Evolutionary conservation across 148 eudicot genomes (phyloP).

Genomic region (Euryodendron excelsum): DNA sequence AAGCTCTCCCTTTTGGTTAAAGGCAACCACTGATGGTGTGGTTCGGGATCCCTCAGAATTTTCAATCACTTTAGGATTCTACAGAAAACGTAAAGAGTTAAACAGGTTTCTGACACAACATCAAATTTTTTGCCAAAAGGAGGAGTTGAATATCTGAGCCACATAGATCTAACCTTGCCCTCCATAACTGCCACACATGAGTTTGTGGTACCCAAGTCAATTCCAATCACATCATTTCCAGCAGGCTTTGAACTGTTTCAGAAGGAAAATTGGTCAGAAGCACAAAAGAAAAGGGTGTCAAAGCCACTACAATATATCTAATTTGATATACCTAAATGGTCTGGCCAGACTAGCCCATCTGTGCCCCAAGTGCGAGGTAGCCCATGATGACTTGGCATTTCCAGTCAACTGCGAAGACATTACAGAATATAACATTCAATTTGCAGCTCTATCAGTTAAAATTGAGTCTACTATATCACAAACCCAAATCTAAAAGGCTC

Average conservation of each 20-base stretch:
- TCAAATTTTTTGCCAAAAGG: not conserved
- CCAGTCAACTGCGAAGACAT: conserved; percentile 52
- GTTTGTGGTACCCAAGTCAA: conserved; percentile 66
- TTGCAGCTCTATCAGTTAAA: not conserved
- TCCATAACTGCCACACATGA: conserved; percentile 68
- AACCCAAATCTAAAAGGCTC: not conserved
- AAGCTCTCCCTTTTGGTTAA: conserved; percentile 47
- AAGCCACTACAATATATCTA: no score
- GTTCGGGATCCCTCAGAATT: conserved; percentile 62
- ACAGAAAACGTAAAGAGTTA: not conserved
- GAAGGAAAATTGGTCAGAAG: not conserved
- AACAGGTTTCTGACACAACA: not conserved
- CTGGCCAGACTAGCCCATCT: conserved; percentile 62
- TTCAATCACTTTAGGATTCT: conserved; percentile 64
- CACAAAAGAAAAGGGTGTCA: not conserved
- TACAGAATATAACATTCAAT: not conserved
- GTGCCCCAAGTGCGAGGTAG: conserved; percentile 46
- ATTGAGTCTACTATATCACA: conserved; percentile 12
- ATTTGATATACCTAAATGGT: conserved; percentile 65
- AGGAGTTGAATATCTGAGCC: not conserved
- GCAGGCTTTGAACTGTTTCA: conserved; percentile 59
- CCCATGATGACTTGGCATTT: conserved; percentile 48
- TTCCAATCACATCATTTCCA: conserved; percentile 73
- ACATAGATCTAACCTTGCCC: conserved; percentile 44
- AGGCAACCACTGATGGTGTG: conserved; percentile 60